Evolutionary conservation across 2,329 filamentous ascomycete genomes (phyloP), one percentile per base, ranked within the genome.

Genomic region (Pseudohalonectria lignicola): DNA sequence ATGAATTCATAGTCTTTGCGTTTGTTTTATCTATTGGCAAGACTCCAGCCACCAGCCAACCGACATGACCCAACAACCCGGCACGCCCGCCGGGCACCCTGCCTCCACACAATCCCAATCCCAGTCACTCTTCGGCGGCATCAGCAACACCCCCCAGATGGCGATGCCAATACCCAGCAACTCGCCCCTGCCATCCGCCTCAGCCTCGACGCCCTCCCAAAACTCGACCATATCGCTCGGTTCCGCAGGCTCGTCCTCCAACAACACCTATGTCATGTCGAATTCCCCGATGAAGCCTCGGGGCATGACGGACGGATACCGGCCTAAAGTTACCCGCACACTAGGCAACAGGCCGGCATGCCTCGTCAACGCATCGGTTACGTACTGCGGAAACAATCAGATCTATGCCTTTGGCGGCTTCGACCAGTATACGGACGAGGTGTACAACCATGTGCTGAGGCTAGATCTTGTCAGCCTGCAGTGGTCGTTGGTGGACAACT

Each of bases 321-420:
- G 82, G 36, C 90, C 90, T 26, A 84, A 81, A 55, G 84, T 94
- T 43, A 90, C 75, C 28, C 79, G 81, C 51, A 85, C 82, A 11
- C 67, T 83, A 35, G 83, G 83, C 34, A 79, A 86, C 61, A 77
- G 88, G 47, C 92, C 92, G 28, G 88, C 92, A 26, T 96, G 90
- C 55, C 71, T 98, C 36, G 90, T 98, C 48, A 98, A 98, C 67
- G 92, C 92, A 37, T 96, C 92, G 1, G 90, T 96, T 43, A 98
- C 92, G n/a, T 95, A 94, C 59, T 94, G 92, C 53, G 88, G 88
- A 42, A 92, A 94, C 62, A 92, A 96, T 57, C 80, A 92, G 60
- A 96, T 98, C 50, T 96, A 93, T 61, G 92, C 90, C 10, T 98
- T 98, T 66, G 92, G 92, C 31, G 92, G 92, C 15, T 98, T 98